These are phyloP conservation scores for Volvariella volvacea DNA, from an alignment of 1,284 basidiomycete genomes.

Conservation along the genomic window DNA sequence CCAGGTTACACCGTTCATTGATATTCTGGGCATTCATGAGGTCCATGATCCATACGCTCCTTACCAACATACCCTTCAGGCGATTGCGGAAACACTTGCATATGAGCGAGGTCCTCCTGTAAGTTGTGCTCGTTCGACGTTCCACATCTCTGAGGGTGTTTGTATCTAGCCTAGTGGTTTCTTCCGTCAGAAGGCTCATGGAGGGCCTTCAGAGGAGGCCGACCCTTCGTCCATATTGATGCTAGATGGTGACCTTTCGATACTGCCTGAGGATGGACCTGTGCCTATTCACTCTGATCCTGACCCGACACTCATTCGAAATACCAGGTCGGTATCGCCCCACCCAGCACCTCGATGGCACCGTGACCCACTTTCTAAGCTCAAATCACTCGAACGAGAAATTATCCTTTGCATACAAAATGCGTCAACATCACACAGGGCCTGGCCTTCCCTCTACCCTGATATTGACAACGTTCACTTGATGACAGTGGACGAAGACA, in stretches of 20 bases:
- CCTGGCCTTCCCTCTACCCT: constrained; percentile 8
- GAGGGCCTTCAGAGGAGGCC: constrained; percentile 1
- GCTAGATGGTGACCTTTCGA: background rate
- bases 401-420: constrained; percentile 12
- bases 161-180: background rate
- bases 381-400: constrained; percentile 11
- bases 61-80: constrained; percentile 24
- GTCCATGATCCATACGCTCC: constrained; percentile 19
- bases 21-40: constrained; percentile 15
- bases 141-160: background rate
- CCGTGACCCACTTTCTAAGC: constrained; percentile 12
- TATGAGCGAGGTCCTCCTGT: constrained; percentile 20
- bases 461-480: background rate
- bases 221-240: background rate
- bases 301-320: background rate
- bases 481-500: too few species aligned
- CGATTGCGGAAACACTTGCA: constrained; percentile 19
- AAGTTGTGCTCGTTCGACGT: constrained; percentile 5
- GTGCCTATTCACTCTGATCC: too few species aligned
- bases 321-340: too few species aligned
- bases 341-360: too few species aligned
- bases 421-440: background rate
- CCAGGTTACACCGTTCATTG: constrained; percentile 12
- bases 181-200: background rate
- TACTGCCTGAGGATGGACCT: too few species aligned